Evolutionary conservation across 495 filamentous ascomycete species (phyloP), one percentile per base, ranked within the genome.

Genomic region (Hypoxylon fragiforme): DNA sequence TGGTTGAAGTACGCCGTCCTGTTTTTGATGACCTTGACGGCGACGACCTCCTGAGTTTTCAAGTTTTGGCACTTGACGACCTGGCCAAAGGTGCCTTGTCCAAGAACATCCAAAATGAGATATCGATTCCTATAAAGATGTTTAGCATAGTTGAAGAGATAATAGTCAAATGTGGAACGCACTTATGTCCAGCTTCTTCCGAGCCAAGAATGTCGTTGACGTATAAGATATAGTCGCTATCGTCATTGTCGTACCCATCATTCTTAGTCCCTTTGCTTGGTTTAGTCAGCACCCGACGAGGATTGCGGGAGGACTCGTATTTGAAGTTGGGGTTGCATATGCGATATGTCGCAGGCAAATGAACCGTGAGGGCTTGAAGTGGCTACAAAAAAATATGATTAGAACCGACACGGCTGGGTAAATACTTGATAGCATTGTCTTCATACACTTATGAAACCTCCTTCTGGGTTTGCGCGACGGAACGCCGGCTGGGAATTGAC

Each of bases 1-100:
- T 99, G 95, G 65, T 99, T 99, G 77, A 99, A 99, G 65, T 99
- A 99, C 13, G 95, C 95, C 0, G 94, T 97, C 69, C 95, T 85
- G 70, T 99, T 99, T 72, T 99, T 99, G 74, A 99, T 92, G 21
- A 97, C 95, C 75, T 99, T 99, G 51, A 99, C 95, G 1, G 95
- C 95, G 19, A 99, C 92, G 26, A 99, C 95, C 70, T 99, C 95
- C 68, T 95, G 90, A 0, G 95, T 97, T 70, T 95, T 96, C 59
- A 97, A 71, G 61, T 97, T 99, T 72, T 99, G 95, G 70, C 95
- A 99, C 74, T 99, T 99, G 39, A 99, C 95, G 11, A 99, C 95
- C 69, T 99, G 95, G n/a, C 95, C 95, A 65, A 99, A 99, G 6
- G 95, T 99, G 41, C 95, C 95, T 68, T 99, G 95, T 32, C 95